A percentile compares a stretch with the other conserved stretches of the same genome.
Evolutionary conservation across 2,329 filamentous ascomycete species (phyloP).

Genomic region (Thermochaetoides dissita): DNA sequence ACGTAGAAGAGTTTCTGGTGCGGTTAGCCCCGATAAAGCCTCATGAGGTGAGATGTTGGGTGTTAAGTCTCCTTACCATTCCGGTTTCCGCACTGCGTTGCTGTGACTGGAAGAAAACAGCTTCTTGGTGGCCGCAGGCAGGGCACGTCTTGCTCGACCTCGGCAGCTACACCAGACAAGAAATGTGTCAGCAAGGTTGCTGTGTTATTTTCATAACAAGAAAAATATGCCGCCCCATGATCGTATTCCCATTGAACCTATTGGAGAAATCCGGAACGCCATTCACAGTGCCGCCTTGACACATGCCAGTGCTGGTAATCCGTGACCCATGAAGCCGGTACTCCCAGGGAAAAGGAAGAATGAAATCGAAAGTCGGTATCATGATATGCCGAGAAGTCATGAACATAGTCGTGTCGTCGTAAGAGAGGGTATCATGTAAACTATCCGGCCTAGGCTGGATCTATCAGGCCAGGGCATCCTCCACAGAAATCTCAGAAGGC

Average conservation of each 20-base stretch:
- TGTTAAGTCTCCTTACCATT: slow-evolving; percentile 71
- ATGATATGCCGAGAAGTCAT: no score
- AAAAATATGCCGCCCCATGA: not conserved
- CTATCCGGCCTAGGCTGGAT: not conserved
- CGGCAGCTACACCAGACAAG: slow-evolving; percentile 54
- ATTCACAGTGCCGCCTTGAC: no score
- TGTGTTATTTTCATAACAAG: not conserved
- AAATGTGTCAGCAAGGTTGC: slow-evolving; percentile 25
- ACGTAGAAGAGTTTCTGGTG: slow-evolving; percentile 79
- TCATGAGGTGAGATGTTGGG: not conserved
- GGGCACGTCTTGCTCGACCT: slow-evolving; percentile 78
- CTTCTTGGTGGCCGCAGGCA: slow-evolving; percentile 71
- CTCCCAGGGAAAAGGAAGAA: no score
- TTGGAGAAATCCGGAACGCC: no score
- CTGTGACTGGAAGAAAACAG: slow-evolving; percentile 98
- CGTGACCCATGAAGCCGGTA: no score
- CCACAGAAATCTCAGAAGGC: slow-evolving; percentile 8
- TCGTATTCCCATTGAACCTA: not conserved
- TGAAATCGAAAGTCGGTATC: no score
- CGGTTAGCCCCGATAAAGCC: slow-evolving; percentile 13
- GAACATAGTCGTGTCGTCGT: no score
- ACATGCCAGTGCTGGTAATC: no score
- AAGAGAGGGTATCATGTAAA: no score
- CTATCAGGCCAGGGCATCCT: slow-evolving; percentile 7
- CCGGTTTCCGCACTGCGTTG: slow-evolving; percentile 93